Evolutionary conservation across 768 basidiomycete species (phyloP).

Genomic region (Amanita rimosa): DNA sequence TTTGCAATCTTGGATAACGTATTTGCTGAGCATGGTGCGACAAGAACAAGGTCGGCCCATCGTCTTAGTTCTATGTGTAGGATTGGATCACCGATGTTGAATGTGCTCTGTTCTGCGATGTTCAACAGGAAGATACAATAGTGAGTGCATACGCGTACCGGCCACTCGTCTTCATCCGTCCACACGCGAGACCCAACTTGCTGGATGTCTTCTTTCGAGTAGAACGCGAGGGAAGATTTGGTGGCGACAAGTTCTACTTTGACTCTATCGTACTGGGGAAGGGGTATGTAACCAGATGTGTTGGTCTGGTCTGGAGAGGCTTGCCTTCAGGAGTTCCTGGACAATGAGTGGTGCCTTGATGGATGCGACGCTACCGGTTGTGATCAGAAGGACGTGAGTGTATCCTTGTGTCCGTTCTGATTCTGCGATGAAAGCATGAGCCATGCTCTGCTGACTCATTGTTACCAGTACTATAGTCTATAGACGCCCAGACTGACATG

Average conservation of each 20-base stretch:
- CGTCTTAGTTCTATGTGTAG: conserved; percentile 89
- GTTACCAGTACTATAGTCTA: too few species aligned
- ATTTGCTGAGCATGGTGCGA: conserved; percentile 96
- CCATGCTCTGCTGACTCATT: conserved; percentile 5
- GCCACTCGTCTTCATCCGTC: conserved; percentile 91
- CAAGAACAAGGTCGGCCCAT: conserved; percentile 94
- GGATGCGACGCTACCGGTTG: conserved; percentile 92
- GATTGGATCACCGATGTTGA: conserved; percentile 81
- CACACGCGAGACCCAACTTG: conserved; percentile 52
- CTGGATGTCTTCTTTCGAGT: conserved; percentile 39
- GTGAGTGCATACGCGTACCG: conserved; percentile 34
- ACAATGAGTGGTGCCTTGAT: conserved; percentile 91
- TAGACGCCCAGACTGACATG: too few species aligned
- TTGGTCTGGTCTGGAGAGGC: conserved; percentile 9
- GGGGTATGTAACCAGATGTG: background rate
- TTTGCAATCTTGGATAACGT: conserved; percentile 87
- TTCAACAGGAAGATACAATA: background rate
- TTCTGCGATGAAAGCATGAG: conserved; percentile 28
- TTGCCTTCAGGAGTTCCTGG: conserved; percentile 49
- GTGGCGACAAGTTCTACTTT: conserved; percentile 80
- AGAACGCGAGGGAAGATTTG: conserved; percentile 70
- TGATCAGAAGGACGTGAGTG: conserved; percentile 71
- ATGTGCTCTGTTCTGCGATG: conserved; percentile 39
- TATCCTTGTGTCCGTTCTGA: conserved; percentile 27
- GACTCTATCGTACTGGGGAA: conserved; percentile 55